These are phyloP conservation scores for Solanum ossicruentum DNA, from an alignment of 257 asterid species.

Conservation along the genomic window DNA sequence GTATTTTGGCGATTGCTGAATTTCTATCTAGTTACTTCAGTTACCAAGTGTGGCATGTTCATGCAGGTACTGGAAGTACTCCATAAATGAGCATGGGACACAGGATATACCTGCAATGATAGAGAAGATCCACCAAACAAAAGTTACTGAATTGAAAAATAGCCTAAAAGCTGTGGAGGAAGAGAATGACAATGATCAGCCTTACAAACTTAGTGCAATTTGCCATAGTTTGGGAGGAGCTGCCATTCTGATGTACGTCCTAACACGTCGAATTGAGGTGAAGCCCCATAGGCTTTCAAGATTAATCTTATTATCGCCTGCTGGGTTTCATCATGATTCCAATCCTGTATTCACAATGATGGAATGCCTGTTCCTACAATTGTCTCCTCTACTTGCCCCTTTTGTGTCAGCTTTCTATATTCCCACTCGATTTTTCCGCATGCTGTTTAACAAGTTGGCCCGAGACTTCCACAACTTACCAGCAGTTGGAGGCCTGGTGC, in stretches of 20 bases:
- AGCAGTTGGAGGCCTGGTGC: slow-evolving; percentile 94
- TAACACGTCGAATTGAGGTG: slow-evolving; percentile 60
- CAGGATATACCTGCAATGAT: slow-evolving; percentile 94
- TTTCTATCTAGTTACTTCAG: background rate
- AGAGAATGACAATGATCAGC: slow-evolving; percentile 39
- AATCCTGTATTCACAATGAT: slow-evolving; percentile 35
- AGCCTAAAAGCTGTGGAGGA: slow-evolving; percentile 27
- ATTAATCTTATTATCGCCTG: slow-evolving; percentile 87
- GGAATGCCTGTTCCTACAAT: slow-evolving; percentile 36
- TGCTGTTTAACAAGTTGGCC: slow-evolving; percentile 81
- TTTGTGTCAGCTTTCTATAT: slow-evolving; percentile 82
- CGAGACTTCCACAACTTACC: slow-evolving; percentile 94
- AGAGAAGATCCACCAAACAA: slow-evolving; percentile 81
- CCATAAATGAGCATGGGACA: slow-evolving; percentile 89
- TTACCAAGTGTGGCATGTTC: background rate
- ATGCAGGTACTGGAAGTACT: slow-evolving; percentile 86
- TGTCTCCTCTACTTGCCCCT: slow-evolving; percentile 52
- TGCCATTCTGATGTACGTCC: slow-evolving; percentile 56
- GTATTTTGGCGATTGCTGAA: background rate
- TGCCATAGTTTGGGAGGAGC: slow-evolving; percentile 99
- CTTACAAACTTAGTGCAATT: slow-evolving; percentile 71
- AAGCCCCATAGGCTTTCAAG: slow-evolving; percentile 86
- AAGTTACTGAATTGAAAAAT: slow-evolving; percentile 55
- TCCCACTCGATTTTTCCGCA: slow-evolving; percentile 88
- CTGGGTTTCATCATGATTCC: slow-evolving; percentile 90